Evolutionary conservation across 2,329 filamentous ascomycete genomes (phyloP).

Genomic region (Monilinia vaccinii-corymbosi): DNA sequence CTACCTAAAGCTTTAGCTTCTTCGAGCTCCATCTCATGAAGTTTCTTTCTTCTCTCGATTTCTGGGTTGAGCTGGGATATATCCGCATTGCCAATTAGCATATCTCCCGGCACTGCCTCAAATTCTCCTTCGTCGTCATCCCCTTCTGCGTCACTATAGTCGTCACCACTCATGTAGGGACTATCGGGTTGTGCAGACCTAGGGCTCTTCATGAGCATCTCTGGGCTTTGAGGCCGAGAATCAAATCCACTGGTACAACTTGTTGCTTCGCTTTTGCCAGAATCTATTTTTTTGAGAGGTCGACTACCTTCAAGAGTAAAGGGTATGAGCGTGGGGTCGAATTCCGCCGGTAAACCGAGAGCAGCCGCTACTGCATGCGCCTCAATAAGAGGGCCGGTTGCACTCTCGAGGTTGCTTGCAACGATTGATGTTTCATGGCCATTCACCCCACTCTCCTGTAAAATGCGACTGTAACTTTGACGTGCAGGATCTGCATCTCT

Average conservation of each 20-base stretch:
- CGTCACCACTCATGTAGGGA: constrained; percentile 29
- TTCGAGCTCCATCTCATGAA: constrained; percentile 51
- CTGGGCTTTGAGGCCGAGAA: constrained; percentile 28
- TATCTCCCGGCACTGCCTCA: constrained; percentile 24
- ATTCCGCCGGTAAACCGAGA: constrained; percentile 51
- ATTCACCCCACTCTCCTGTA: constrained; percentile 44
- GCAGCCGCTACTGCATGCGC: constrained; percentile 56
- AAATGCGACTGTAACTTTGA: constrained; percentile 55
- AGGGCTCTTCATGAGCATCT: constrained; percentile 36
- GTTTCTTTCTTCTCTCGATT: constrained; percentile 38
- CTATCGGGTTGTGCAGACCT: constrained; percentile 28
- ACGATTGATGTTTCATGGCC: constrained; percentile 27
- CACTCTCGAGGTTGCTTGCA: constrained; percentile 21
- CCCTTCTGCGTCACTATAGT: constrained; percentile 31
- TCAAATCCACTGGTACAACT: constrained; percentile 26
- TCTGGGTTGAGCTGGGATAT: constrained; percentile 15
- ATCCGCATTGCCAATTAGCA: constrained; percentile 19
- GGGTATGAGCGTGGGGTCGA: constrained; percentile 55
- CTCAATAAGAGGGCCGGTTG: constrained; percentile 45
- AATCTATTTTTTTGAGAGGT: constrained; percentile 21
- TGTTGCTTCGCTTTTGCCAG: constrained; percentile 22
- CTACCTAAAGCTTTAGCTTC: constrained; percentile 43
- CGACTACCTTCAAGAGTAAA: constrained; percentile 31
- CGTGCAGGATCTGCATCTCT: constrained; percentile 54
- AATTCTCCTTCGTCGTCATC: constrained; percentile 31